Base-by-base conservation (phyloP, 345 rosid species). In the Boechera divaricarpa region DNA sequence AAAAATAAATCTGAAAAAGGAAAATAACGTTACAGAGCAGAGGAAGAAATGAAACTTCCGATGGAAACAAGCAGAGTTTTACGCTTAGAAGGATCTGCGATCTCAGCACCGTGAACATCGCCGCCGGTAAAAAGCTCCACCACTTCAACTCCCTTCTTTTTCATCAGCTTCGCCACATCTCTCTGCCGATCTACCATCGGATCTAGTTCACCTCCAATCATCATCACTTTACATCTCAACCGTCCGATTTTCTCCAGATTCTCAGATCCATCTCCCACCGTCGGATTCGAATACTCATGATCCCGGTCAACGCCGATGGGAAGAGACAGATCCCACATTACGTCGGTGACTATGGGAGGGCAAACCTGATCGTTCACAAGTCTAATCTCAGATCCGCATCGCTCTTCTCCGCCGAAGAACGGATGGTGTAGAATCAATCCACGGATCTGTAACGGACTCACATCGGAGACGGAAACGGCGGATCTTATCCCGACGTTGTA, bases 341-440 rank as follows among this genome's bases (percentile, higher is more conserved):
- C 18, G 29, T 90, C 93, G 10, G 7, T 28, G 8, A 52, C 79
- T 0, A 16, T 5, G 1, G 64, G 78, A 1, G 93, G 85, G 24
- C 87, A 56, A 7, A n/a, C 0, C 6, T 16, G 72, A 35, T 82
- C 82, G 58, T 81, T 70, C 12, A 0, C 70, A 15, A 81, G 28
- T 51, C 78, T 78, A 21, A 84, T 32, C 79, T 92, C 96, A 2
- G 92, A 85, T 33, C 18, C 81, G 0, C 79, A 72, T 60, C 93
- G 64, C 36, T 74, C 69, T 55, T 6, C 39, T 18, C 92, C 96
- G 11, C 96, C 87, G 35, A 92, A 88, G 83, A 83, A 87, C 0
- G 92, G 83, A 12, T 85, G 88, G 57, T 85, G 86, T 73, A 89
- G 52, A 48, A 91, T 79, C 82, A 87, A 39, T 75, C 97, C 94